A percentile compares a stretch with the other conserved stretches of the same genome.
These are phyloP conservation scores for Xylaria sp. DNA, from an alignment of 2,329 filamentous ascomycete species.

Conservation along the genomic window DNA sequence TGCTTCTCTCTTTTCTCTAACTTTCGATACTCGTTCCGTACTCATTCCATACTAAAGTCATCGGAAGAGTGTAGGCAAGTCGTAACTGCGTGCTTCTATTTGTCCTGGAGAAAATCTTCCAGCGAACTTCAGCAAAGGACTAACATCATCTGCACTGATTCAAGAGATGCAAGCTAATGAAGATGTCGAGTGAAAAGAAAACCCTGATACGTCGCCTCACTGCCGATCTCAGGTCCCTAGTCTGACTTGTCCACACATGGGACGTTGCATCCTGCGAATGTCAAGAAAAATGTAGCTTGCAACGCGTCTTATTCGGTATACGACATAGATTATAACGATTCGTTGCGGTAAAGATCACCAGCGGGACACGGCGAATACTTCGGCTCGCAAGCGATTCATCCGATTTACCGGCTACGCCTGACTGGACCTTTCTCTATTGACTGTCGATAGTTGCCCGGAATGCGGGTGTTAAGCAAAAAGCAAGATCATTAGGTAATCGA, in stretches of 20 bases:
- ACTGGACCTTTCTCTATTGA: slow-evolving; percentile 14
- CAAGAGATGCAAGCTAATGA: neutral
- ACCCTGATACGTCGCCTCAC: neutral
- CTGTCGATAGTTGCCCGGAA: neutral
- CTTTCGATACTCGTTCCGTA: neutral
- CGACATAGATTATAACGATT: neutral
- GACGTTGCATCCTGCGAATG: slow-evolving; percentile 25
- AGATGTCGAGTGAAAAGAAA: neutral
- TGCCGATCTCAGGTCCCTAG: neutral
- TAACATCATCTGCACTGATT: neutral
- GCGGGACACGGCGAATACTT: slow-evolving; percentile 8
- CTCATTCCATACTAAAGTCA: neutral
- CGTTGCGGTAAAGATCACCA: slow-evolving; percentile 24
- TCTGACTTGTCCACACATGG: neutral
- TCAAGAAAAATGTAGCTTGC: neutral
- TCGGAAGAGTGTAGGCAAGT: neutral
- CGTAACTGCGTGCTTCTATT: neutral
- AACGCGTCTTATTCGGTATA: neutral
- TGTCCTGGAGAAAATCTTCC: neutral
- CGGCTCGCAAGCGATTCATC: slow-evolving; percentile 23
- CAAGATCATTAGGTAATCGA: neutral
- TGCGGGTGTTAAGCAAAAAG: neutral
- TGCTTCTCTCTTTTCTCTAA: neutral
- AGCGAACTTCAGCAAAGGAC: neutral
- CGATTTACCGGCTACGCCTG: slow-evolving; percentile 23